These are phyloP conservation scores for Colletotrichum sp. DNA, from an alignment of 2,329 filamentous ascomycete species.

Conservation along the genomic window DNA sequence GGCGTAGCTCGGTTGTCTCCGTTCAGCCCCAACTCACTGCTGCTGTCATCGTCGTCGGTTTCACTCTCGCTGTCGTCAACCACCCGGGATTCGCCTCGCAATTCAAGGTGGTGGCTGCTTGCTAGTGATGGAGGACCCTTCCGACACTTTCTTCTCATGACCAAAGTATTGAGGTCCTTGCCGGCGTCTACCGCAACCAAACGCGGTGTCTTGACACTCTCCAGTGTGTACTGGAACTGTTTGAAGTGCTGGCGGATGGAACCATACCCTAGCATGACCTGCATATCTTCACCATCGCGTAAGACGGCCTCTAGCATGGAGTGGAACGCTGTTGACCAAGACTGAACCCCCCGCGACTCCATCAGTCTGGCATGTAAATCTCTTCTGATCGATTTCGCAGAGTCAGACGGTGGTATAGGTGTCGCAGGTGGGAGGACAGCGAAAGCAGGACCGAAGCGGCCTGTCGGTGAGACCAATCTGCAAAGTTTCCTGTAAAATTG, in stretches of 20 bases:
- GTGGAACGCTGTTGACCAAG: conserved; percentile 64
- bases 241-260: conserved; percentile 57
- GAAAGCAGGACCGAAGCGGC: conserved; percentile 52
- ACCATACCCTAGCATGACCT: conserved; percentile 62
- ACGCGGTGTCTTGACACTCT: conserved; percentile 55
- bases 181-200: conserved; percentile 60
- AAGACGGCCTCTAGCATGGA: conserved; percentile 60
- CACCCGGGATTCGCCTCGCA: background rate
- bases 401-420: background rate
- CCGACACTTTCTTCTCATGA: conserved; percentile 26
- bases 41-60: background rate
- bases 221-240: conserved; percentile 53
- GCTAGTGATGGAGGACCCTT: background rate
- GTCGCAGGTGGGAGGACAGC: conserved; percentile 32
- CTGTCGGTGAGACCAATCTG: conserved; percentile 46
- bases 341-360: conserved; percentile 25
- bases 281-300: conserved; percentile 65
- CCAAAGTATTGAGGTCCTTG: conserved; percentile 55
- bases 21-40: conserved; percentile 3
- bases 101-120: background rate
- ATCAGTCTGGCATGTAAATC: conserved; percentile 12
- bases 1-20: background rate
- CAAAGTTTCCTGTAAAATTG: conserved; percentile 50
- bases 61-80: background rate
- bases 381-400: background rate